phyloP scores from a whole-genome alignment of 805 yeast species.

The Debaryomyces hansenii region DNA sequence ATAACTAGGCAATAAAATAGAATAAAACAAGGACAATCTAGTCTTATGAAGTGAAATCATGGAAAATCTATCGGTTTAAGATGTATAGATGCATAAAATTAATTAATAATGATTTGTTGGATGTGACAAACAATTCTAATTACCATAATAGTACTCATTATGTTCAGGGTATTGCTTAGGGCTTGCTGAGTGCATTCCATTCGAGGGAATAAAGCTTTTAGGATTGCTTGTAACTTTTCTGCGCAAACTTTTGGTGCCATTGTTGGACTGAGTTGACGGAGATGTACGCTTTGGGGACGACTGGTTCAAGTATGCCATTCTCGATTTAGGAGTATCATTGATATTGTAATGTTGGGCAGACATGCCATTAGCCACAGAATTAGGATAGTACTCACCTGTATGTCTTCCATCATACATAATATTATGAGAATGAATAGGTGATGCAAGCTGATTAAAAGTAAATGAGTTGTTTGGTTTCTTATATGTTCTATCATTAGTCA shows the following conservation, averaged over 20 bases:
- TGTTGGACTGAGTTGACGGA: not conserved
- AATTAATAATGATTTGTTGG: too few species aligned
- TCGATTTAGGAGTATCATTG: conserved; percentile 10
- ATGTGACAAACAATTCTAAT: not conserved
- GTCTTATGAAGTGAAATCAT: too few species aligned
- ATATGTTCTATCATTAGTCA: not conserved
- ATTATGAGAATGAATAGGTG: conserved; percentile 1
- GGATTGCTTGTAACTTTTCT: not conserved
- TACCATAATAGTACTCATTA: not conserved
- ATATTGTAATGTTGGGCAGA: not conserved
- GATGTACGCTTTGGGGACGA: conserved; percentile 14
- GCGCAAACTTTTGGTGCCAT: not conserved
- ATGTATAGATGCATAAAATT: too few species aligned
- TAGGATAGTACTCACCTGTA: not conserved
- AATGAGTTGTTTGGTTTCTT: not conserved
- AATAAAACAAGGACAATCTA: too few species aligned
- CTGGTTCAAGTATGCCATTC: conserved; percentile 14
- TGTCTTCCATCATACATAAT: not conserved
- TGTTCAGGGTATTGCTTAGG: not conserved
- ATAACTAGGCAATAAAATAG: too few species aligned
- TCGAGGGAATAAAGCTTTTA: not conserved
- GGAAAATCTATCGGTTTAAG: too few species aligned
- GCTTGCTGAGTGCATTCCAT: not conserved
- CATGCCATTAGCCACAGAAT: not conserved
- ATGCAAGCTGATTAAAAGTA: not conserved